Percentiles rank a stretch among this genome's conserved stretches.
phyloP scores from a whole-genome alignment of 805 yeast genomes.

The Spathaspora sp. region DNA sequence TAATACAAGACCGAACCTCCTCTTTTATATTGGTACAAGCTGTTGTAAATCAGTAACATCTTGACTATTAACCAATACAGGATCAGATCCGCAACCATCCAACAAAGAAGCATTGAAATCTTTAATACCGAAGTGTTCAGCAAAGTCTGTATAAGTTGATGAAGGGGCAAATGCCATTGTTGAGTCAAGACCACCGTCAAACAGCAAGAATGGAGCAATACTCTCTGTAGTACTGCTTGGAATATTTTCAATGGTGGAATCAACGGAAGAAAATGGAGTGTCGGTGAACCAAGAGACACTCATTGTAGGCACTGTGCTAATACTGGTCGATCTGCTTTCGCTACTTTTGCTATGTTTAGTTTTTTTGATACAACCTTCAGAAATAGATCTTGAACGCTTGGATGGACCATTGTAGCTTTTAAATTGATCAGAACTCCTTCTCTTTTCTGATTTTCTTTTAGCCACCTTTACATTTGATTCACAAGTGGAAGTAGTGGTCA shows the following conservation, averaged over 20 bases:
- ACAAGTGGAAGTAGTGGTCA: conserved; percentile 12
- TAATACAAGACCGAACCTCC: not conserved
- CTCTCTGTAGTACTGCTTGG: not conserved
- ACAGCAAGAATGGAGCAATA: not conserved
- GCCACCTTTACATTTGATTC: conserved; percentile 10
- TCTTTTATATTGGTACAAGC: not conserved
- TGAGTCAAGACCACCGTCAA: not conserved
- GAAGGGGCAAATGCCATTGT: not conserved
- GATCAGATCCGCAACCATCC: conserved; percentile 16
- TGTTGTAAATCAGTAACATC: conserved; percentile 25
- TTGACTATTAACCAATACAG: conserved; percentile 18
- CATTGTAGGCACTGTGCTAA: not conserved
- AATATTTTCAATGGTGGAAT: not conserved
- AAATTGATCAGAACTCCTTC: conserved; percentile 12
- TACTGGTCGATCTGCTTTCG: not conserved
- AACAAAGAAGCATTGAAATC: conserved; percentile 9
- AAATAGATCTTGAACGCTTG: conserved; percentile 20
- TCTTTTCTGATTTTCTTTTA: conserved; percentile 5
- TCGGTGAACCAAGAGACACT: not conserved
- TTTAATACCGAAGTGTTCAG: conserved; percentile 1
- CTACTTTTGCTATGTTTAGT: not conserved
- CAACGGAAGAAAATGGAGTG: not conserved
- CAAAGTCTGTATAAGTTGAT: too few relatives aligned
- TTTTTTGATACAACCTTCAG: conserved; percentile 13
- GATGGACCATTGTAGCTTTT: conserved; percentile 16